These are phyloP conservation scores for Bonia amplexicaulis DNA, from an alignment of 176 grass and related monocot species.

Conservation along the genomic window DNA sequence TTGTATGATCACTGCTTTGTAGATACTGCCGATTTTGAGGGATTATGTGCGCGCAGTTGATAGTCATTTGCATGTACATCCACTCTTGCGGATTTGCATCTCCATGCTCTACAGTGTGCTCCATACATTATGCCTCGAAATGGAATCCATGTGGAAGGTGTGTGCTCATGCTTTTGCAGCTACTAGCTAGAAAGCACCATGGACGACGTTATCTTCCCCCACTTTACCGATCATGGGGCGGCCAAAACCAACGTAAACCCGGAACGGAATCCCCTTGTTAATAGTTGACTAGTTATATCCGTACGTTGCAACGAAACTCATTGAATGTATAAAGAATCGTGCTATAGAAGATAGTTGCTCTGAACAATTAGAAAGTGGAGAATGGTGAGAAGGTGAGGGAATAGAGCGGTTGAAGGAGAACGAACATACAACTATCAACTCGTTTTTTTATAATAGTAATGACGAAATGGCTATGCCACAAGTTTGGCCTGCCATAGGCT, in stretches of 20 bases:
- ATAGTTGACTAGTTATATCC: too few relatives aligned
- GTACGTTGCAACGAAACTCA: too few relatives aligned
- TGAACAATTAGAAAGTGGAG: too few relatives aligned
- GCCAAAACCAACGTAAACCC: not conserved
- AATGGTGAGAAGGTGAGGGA: too few relatives aligned
- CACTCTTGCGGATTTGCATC: not conserved
- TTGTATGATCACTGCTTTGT: not conserved
- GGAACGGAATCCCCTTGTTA: not conserved
- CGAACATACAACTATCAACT: too few relatives aligned
- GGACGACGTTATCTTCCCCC: conserved; percentile 3
- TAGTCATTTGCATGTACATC: not conserved
- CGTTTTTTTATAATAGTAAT: too few relatives aligned
- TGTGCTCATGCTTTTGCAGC: not conserved
- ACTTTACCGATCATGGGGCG: conserved; percentile 35
- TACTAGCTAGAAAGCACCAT: not conserved
- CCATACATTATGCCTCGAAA: not conserved
- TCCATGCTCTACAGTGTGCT: not conserved
- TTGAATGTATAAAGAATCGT: too few relatives aligned
- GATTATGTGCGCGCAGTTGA: not conserved
- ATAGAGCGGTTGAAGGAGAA: too few relatives aligned
- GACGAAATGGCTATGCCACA: conserved; percentile 18
- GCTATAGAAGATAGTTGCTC: too few relatives aligned
- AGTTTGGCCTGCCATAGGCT: conserved; percentile 6
- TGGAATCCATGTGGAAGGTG: not conserved
- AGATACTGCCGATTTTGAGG: not conserved